Evolutionary conservation across 1,284 basidiomycete species (phyloP).

Genomic region (Ceratobasidium theobromae): DNA sequence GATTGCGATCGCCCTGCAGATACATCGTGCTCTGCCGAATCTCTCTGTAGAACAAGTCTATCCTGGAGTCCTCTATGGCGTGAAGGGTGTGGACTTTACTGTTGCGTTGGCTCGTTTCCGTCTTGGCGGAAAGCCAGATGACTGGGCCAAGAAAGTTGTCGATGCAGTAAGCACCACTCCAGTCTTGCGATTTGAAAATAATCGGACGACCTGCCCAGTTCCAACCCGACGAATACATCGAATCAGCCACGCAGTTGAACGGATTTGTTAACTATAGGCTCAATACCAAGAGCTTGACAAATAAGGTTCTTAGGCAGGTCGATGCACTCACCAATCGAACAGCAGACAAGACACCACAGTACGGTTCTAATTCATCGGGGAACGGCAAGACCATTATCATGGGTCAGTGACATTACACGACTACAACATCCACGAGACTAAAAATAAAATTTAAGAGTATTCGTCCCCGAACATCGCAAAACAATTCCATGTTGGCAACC

Average conservation of each 20-base stretch:
- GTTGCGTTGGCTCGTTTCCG: slow-evolving; percentile 91
- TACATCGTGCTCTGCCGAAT: slow-evolving; percentile 68
- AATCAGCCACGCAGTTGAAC: slow-evolving; percentile 66
- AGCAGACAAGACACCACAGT: slow-evolving; percentile 58
- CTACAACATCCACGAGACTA: not conserved
- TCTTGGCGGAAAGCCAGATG: slow-evolving; percentile 80
- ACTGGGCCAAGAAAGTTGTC: slow-evolving; percentile 73
- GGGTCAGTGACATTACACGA: not conserved
- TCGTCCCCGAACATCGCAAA: slow-evolving; percentile 99
- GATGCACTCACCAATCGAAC: slow-evolving; percentile 68
- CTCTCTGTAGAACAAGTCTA: slow-evolving; percentile 76
- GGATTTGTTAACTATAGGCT: slow-evolving; percentile 83
- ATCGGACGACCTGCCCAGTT: slow-evolving; percentile 48
- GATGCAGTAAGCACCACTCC: slow-evolving; percentile 58
- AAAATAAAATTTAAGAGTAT: slow-evolving; percentile 60
- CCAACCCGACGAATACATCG: slow-evolving; percentile 65
- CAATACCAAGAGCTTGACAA: slow-evolving; percentile 69
- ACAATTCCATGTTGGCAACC: slow-evolving; percentile 96
- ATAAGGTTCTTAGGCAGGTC: slow-evolving; percentile 80
- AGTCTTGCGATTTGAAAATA: slow-evolving; percentile 11
- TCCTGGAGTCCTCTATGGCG: slow-evolving; percentile 83
- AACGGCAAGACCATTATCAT: slow-evolving; percentile 78
- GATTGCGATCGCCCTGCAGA: slow-evolving; percentile 75
- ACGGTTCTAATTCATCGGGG: slow-evolving; percentile 75
- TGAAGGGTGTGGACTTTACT: slow-evolving; percentile 91